phyloP scores from a whole-genome alignment of 2,329 filamentous ascomycete species.

The Dothideomycetes sp. region DNA sequence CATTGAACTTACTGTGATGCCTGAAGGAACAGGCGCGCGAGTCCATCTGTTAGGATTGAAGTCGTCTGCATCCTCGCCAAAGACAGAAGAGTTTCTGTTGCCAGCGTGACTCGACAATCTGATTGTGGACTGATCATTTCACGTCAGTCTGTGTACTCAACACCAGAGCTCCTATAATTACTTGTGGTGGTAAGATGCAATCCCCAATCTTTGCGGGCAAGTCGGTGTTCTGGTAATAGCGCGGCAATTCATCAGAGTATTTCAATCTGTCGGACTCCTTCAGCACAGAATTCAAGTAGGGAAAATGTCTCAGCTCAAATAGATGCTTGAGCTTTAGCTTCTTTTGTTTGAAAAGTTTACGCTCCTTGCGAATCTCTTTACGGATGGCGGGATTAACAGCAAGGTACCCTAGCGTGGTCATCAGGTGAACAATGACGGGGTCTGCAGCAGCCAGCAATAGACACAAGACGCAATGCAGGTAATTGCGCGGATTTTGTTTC shows the following conservation, averaged over 20 bases:
- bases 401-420: no score
- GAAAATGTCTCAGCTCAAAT: no score
- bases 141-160: no score
- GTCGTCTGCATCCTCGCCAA: conserved; percentile 9
- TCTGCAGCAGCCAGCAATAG: no score
- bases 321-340: no score
- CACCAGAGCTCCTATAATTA: no score
- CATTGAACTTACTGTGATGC: background rate
- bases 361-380: no score
- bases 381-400: no score
- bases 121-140: conserved; percentile 15
- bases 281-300: background rate
- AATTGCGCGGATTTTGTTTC: no score
- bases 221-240: background rate
- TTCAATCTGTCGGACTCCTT: conserved; percentile 8
- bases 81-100: conserved; percentile 13
- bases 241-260: conserved; percentile 12
- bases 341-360: no score
- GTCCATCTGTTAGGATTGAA: conserved; percentile 12
- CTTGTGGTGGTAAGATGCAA: background rate
- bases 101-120: conserved; percentile 10
- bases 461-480: no score
- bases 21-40: background rate
- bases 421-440: no score
- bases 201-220: background rate